Evolutionary conservation across 2,329 filamentous ascomycete species (phyloP), one percentile per base, ranked within the genome.

Genomic region (Colletotrichum eleusines): DNA sequence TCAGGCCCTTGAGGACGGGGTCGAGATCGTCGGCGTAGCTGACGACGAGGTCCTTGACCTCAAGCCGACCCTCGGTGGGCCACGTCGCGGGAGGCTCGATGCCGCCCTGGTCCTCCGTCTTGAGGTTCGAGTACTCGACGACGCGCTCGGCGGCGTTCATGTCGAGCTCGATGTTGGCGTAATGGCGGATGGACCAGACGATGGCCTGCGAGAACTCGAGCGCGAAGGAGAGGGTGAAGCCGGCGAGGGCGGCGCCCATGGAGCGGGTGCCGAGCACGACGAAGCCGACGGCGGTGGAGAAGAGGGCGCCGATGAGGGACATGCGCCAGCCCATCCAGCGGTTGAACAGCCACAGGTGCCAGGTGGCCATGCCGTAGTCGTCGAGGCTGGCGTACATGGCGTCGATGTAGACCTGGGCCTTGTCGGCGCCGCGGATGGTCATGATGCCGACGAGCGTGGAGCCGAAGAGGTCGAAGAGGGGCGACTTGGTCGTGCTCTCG

Each of bases 101-200:
- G 16, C 91, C 92, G 16, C 84, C 88, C 53, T 90, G 87, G 26
- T 88, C 85, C 77, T 94, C 92, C 0, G 88, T 94, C 40, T 87
- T 82, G 11, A 94, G 84, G 58, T 90, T 87, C 0, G 89, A 87
- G 78, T 95, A 95, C 77, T 95, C 93, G 5, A 94, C 83, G 33
- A 95, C 89, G 38, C 93, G 86, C 80, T 95, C 93, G 0, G 90
- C 90, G 0, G 92, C 88, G 75, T 94, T 94, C 91, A 95, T 94
- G 76, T 93, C 89, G 5, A 95, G 82, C 77, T 95, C 93, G 26
- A 94, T 82, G 72, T 89, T 90, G 0, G 91, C 87, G 76, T 93
- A 94, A 66, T 90, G 83, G 1, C 91, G 85, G 46, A 94, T 87
- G 0, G 88, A 86, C 87, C 88, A 92, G 59, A 91, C 87, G 65